Evolutionary conservation across 768 basidiomycete genomes (phyloP).

Genomic region (Boletus reticulatus): DNA sequence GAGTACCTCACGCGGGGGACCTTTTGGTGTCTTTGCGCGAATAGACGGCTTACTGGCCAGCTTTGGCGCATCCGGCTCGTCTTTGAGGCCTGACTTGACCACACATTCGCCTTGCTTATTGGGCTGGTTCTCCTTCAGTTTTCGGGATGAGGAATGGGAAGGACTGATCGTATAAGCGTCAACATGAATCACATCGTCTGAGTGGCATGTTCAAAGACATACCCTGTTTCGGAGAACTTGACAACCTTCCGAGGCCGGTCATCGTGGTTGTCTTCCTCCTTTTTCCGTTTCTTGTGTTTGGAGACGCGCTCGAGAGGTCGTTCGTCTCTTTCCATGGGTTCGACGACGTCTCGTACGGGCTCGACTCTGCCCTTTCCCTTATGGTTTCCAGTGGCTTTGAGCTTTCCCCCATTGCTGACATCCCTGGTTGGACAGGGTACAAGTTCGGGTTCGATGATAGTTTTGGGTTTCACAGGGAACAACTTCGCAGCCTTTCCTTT

Average conservation of each 20-base stretch:
- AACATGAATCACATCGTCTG: not conserved
- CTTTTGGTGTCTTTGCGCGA: constrained; percentile 24
- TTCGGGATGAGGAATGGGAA: constrained; percentile 22
- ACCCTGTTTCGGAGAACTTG: constrained; percentile 16
- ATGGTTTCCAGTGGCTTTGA: not conserved
- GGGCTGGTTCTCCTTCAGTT: constrained; percentile 35
- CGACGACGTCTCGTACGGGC: not conserved
- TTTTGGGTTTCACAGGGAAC: not conserved
- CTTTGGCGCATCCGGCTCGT: not conserved
- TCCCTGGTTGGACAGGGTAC: not conserved
- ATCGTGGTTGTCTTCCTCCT: constrained; percentile 19
- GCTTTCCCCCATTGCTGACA: not conserved
- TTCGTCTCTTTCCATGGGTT: not conserved
- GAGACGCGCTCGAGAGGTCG: not conserved
- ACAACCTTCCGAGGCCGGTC: constrained; percentile 23
- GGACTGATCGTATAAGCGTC: not conserved
- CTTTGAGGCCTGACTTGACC: not conserved
- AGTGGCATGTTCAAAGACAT: not conserved
- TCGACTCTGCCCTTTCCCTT: not conserved
- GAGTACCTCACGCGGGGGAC: constrained; percentile 40
- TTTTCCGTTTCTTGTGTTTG: constrained; percentile 20
- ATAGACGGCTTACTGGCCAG: not conserved
- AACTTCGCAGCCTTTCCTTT: constrained; percentile 8
- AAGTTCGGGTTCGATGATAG: not conserved
- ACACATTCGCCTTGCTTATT: not conserved